Conservation (phyloP, 2,329 filamentous ascomycete genomes). For the Trichoderma simmonsii region DNA sequence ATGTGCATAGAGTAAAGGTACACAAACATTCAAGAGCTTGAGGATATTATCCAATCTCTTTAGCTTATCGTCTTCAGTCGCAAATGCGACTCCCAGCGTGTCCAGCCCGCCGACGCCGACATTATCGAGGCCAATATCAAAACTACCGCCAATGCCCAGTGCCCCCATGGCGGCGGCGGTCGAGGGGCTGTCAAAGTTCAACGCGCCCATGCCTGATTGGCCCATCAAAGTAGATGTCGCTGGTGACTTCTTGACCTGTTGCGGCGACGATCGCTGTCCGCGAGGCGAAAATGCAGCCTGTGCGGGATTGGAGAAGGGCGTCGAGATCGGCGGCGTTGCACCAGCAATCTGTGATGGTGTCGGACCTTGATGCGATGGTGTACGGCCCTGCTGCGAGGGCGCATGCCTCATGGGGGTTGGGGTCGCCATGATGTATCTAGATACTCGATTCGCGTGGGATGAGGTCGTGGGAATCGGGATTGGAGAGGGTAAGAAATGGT, state of each 20-base stretch:
- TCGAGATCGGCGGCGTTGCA: constrained; percentile 64
- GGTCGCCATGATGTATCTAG: constrained; percentile 41
- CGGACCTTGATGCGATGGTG: constrained; percentile 38
- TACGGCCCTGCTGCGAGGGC: constrained; percentile 42
- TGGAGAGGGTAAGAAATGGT: background rate
- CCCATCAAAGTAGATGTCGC: constrained; percentile 49
- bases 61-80: constrained; percentile 52
- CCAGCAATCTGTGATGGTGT: constrained; percentile 46
- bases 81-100: constrained; percentile 37
- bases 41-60: constrained; percentile 54
- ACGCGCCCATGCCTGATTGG: constrained; percentile 43
- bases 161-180: constrained; percentile 60
- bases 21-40: constrained; percentile 47
- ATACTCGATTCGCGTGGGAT: background rate
- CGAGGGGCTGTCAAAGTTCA: constrained; percentile 63
- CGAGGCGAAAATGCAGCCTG: constrained; percentile 59
- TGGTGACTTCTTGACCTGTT: constrained; percentile 63
- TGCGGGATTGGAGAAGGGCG: constrained; percentile 59
- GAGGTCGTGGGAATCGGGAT: constrained; percentile 14
- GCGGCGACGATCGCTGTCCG: constrained; percentile 58
- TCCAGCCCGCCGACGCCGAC: constrained; percentile 49
- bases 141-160: constrained; percentile 46
- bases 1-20: background rate
- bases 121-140: constrained; percentile 53
- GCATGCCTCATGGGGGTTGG: constrained; percentile 50